phyloP scores from a whole-genome alignment of 371 early-diverging fungal species.

The Dinochytrium kinnereticum region DNA sequence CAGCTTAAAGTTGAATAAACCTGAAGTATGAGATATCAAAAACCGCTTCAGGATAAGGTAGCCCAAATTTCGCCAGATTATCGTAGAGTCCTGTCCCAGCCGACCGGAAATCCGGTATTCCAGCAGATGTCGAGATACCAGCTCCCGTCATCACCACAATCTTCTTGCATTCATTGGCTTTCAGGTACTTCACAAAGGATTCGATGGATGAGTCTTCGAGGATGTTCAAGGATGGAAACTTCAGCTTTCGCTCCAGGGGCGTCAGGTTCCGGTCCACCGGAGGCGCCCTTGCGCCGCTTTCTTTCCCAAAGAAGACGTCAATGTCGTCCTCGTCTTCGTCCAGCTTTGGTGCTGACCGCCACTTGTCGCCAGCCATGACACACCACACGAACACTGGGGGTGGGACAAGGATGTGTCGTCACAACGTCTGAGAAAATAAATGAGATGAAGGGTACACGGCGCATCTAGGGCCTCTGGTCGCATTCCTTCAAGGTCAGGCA shows the following conservation, averaged over 20 bases:
- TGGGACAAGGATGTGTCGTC: too few relatives aligned
- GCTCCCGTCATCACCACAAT: constrained; percentile 95
- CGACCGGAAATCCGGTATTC: constrained; percentile 86
- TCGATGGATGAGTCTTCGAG: constrained; percentile 42
- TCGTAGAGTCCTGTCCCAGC: constrained; percentile 91
- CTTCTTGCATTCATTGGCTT: constrained; percentile 56
- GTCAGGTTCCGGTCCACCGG: neutral
- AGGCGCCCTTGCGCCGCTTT: neutral
- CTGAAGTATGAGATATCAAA: constrained; percentile 91
- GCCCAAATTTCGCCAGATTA: constrained; percentile 75
- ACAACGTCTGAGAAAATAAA: too few relatives aligned
- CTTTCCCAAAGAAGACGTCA: neutral
- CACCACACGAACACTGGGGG: too few relatives aligned
- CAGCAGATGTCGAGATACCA: constrained; percentile 92
- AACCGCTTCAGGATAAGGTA: constrained; percentile 93
- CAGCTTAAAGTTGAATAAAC: constrained; percentile 32
- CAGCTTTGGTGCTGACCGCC: neutral
- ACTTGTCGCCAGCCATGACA: neutral
- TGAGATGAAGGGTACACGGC: too few relatives aligned
- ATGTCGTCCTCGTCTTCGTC: neutral
- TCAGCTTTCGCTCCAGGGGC: constrained; percentile 4
- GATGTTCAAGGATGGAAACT: constrained; percentile 18
- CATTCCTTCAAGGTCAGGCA: too few relatives aligned
- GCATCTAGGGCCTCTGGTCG: too few relatives aligned
- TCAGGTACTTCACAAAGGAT: constrained; percentile 42